Evolutionary conservation across 2,329 filamentous ascomycete genomes (phyloP), one percentile per base, ranked within the genome.

Genomic region (Mollisiaceae sp.): DNA sequence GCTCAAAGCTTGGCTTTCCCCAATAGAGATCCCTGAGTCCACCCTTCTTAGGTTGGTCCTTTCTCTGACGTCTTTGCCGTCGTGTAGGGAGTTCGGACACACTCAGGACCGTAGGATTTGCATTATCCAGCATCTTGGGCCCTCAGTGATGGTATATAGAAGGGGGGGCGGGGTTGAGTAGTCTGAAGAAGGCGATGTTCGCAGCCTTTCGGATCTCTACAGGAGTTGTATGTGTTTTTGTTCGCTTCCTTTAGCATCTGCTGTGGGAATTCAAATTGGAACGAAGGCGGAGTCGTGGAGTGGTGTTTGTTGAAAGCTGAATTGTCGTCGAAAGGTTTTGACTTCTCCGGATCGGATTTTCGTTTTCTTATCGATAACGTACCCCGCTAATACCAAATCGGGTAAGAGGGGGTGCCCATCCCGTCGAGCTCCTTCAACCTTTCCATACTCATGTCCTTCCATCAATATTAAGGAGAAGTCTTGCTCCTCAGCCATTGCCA

Each of bases 41-140:
- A 45, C 69, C 56, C 47, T 72, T 70, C 47, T 70, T 70, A 18
- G 67, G 45, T 36, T 74, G 79, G 68, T 81, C 83, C 52, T 81
- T 80, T 66, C 80, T 78, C 38, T 78, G 78, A 71, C 80, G 82
- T 72, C 85, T 81, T 73, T 84, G 82, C 70, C 86, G 85, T 69
- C 94, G 89, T 36, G 92, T 95, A 54, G 95, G 94, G 59, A 99
- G 87, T 79, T 98, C 92, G 52, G 92, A 92, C 60, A 89, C 86
- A 79, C 90, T 96, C 74, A 98, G 82, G 76, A 99, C 94, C 69
- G 92, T 96, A 62, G 95, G 95, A 81, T 99, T 98, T 70, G 91
- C 93, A 79, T 97, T 97, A 72, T 90, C 86, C 56, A 79, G 78
- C 55, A 22, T 27, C 55, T 27, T 54, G 50, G 24, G 15, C 11